Base-by-base conservation (phyloP, 2,329 filamentous ascomycete genomes). In the Clarireedia homoeocarpa region DNA sequence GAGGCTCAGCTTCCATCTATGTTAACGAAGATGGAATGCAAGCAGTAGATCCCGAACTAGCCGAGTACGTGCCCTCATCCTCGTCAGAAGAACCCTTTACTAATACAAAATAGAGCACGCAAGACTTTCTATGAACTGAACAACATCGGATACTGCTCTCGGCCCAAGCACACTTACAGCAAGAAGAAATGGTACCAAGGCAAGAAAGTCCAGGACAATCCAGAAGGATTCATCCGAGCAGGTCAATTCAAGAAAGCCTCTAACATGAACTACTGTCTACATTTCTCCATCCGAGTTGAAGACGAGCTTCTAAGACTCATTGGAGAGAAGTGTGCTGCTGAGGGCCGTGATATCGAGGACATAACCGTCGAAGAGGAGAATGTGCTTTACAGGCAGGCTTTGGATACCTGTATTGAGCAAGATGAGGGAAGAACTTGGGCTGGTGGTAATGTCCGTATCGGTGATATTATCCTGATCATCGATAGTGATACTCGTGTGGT, bases 171-270 rank as follows among this genome's bases (percentile, higher is more conserved):
- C 30, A 57, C 50, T 3, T 39, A 57, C 38, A 53, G 50, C 20
- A 57, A 57, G 23, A 57, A 53, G 44, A 57, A 57, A 30, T 56
- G 53, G 53, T 56, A 51, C 23, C 53, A 56, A 39, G 53, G 53
- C 12, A 56, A 56, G 40, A 52, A 52, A 45, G 42, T 52, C 5
- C 39, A 56, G 47, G 53, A 56, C 10, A 57, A 57, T 7, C 55
- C 42, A 4, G 55, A 53, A 44, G 73, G 71, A 17, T 83, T 80
- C 63, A 59, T 77, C 17, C 74, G 81, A 40, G 74, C 74, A 40
- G 84, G 84, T 54, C 86, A 86, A 67, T 87, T 86, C 74, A 87
- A 87, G 73, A 86, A 87, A 71, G 83, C 84, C 1, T 87, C 83
- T 27, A 89, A 89, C 72, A 88, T 89, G 85, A 89, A 88, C 69